These are phyloP conservation scores for Silybum marianum DNA, from an alignment of 129 eudicot genomes.

Conservation along the genomic window DNA sequence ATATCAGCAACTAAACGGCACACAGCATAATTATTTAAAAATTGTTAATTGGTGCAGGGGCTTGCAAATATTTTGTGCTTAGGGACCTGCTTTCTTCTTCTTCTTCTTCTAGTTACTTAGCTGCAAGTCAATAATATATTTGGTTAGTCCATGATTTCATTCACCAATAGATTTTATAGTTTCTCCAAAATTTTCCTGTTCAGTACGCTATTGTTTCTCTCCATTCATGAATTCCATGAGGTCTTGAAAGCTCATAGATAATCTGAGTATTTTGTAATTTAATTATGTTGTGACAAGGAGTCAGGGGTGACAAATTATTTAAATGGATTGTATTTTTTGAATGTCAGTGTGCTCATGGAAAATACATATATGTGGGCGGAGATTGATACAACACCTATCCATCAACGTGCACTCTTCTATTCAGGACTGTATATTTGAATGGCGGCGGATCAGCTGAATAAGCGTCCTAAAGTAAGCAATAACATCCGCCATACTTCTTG, in stretches of 20 bases:
- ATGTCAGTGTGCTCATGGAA: conserved; percentile 33
- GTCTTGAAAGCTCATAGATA: background rate
- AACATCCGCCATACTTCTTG: conserved; percentile 41
- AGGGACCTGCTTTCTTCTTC: background rate
- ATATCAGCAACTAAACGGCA: background rate
- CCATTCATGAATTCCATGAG: background rate
- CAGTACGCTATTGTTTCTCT: background rate
- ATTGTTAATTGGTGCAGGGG: conserved; percentile 1
- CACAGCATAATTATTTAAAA: background rate
- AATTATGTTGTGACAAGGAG: conserved; percentile 8
- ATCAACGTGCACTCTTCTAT: conserved; percentile 24
- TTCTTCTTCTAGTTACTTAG: background rate
- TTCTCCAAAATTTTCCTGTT: background rate
- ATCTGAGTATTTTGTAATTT: background rate
- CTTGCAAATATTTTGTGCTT: background rate
- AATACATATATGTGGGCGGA: conserved; percentile 19
- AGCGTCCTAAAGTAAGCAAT: conserved; percentile 47
- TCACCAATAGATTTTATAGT: background rate
- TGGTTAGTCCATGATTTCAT: background rate
- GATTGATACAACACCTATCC: conserved; percentile 21
- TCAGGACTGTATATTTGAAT: conserved; percentile 38
- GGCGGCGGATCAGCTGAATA: conserved; percentile 85
- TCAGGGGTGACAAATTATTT: conserved; percentile 11
- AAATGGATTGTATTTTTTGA: background rate
- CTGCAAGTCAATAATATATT: background rate